Evolutionary conservation across 108 stramenopile species (phyloP).

Genomic region (Skeletonema potamos): DNA sequence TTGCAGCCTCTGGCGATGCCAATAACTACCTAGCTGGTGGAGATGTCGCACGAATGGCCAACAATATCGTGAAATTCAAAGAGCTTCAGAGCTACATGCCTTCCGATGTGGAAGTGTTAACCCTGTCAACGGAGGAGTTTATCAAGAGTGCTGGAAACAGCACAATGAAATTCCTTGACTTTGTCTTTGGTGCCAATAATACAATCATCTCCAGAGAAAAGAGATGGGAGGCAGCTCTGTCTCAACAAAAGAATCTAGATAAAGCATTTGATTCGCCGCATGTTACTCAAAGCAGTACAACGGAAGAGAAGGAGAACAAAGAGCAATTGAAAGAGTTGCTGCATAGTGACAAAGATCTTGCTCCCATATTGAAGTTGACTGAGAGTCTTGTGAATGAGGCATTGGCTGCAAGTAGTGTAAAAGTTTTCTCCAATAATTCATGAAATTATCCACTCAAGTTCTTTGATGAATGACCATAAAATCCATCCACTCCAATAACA

Average conservation of each 20-base stretch:
- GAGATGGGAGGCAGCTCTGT: conserved; percentile 19
- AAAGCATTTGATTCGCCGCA: conserved; percentile 1
- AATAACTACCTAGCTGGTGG: conserved; percentile 17
- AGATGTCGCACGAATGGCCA: conserved; percentile 26
- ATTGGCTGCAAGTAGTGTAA: neutral
- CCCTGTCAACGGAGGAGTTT: conserved; percentile 31
- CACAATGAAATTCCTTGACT: conserved; percentile 32
- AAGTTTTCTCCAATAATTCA: too few species aligned
- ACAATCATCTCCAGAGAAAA: conserved; percentile 14
- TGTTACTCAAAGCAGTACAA: conserved; percentile 11
- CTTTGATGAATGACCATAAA: too few species aligned
- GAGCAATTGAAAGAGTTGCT: conserved; percentile 19
- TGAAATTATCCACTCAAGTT: too few species aligned
- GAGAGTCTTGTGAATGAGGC: conserved; percentile 36
- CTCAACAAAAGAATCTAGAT: conserved; percentile 14
- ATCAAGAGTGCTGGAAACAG: conserved; percentile 6
- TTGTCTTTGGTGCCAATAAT: conserved; percentile 26
- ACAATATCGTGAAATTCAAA: conserved; percentile 26
- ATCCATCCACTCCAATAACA: too few species aligned
- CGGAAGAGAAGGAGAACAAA: conserved; percentile 18
- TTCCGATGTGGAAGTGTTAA: neutral
- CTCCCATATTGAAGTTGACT: conserved; percentile 29
- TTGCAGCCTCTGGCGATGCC: conserved; percentile 12
- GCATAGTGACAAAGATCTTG: conserved; percentile 20
- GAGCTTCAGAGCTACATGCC: neutral